phyloP scores from a whole-genome alignment of 768 basidiomycete genomes.

The Neoboletus magnificus region DNA sequence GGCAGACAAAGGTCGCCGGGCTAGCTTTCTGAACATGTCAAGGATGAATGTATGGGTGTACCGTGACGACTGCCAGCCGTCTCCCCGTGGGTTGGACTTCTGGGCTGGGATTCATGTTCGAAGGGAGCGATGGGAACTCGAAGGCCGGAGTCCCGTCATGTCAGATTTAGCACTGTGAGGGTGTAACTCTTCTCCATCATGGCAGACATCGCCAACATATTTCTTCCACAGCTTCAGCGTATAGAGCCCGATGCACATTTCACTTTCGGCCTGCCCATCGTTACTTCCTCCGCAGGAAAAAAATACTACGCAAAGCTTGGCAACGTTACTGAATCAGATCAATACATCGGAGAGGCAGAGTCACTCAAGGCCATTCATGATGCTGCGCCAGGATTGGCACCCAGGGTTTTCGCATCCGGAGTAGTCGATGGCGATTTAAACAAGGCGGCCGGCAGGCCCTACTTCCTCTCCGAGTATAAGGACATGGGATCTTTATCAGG shows the following conservation, averaged over 20 bases:
- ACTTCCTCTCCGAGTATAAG: conserved; percentile 75
- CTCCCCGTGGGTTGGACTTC: background rate
- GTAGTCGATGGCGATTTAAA: conserved; percentile 26
- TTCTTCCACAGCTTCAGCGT: conserved; percentile 44
- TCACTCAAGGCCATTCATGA: conserved; percentile 59
- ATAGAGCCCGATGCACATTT: conserved; percentile 54
- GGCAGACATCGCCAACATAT: conserved; percentile 16
- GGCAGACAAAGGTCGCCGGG: background rate
- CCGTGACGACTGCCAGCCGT: background rate
- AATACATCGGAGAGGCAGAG: conserved; percentile 65
- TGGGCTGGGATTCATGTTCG: background rate
- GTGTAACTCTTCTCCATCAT: conserved; percentile 9
- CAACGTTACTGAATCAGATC: conserved; percentile 49
- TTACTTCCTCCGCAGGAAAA: conserved; percentile 55
- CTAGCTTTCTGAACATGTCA: background rate
- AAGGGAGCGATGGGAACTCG: background rate
- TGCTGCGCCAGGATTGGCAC: conserved; percentile 69
- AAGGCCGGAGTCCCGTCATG: background rate
- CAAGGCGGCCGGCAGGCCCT: conserved; percentile 43
- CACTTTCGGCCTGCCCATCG: conserved; percentile 40
- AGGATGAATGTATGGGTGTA: background rate
- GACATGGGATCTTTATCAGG: conserved; percentile 47
- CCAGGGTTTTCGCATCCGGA: conserved; percentile 52
- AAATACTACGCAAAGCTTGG: conserved; percentile 66
- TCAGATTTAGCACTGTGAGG: background rate